Evolutionary conservation across 2,329 filamentous ascomycete species (phyloP), one percentile per base, ranked within the genome.

Genomic region (Colletotrichum spaethianum): DNA sequence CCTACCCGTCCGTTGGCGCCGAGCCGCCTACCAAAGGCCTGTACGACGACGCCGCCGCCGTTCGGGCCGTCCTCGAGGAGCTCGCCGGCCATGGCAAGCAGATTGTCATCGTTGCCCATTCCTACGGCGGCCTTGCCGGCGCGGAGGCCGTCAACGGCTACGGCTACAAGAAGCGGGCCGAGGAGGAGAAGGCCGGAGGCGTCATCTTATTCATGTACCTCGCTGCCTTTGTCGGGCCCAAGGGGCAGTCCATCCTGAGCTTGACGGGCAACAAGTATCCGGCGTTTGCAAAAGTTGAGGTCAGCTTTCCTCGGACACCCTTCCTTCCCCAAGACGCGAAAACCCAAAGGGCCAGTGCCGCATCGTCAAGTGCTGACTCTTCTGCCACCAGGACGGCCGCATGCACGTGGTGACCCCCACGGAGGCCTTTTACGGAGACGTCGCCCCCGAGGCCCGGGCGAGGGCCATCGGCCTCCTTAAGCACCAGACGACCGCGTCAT

Each of bases 51-150:
- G 78, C 79, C 2, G 70, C 75, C 0, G 78, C 77, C 4, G 76
- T 83, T 8, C 77, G 79, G 8, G 20, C 53, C 0, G 70, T 74
- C 0, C 38, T 83, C 31, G 56, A 75, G 20, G 60, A 66, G 3
- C 77, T 85, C 7, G 75, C 77, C 5, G 79, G 80, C 20, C 62
- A 76, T 2, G 81, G 81, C 9, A 82, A 83, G 44, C 78, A 85
- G n/a, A 80, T 86, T 8, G 74, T 86, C 0, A 78, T 86, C 1
- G 74, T 83, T 4, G 78, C 80, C 4, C 84, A 87, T 71, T 85
- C 82, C 1, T 86, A 84, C 75, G 81, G 82, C 18, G 85, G 84
- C 8, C 75, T 84, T 0, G 77, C 84, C 0, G 80, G 79, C 4
- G 78, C 79, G 28, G 81, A 81, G 46, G 84, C 82, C 0, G 75